phyloP scores from a whole-genome alignment of 805 yeast genomes.

The Torulaspora microellipsoides region DNA sequence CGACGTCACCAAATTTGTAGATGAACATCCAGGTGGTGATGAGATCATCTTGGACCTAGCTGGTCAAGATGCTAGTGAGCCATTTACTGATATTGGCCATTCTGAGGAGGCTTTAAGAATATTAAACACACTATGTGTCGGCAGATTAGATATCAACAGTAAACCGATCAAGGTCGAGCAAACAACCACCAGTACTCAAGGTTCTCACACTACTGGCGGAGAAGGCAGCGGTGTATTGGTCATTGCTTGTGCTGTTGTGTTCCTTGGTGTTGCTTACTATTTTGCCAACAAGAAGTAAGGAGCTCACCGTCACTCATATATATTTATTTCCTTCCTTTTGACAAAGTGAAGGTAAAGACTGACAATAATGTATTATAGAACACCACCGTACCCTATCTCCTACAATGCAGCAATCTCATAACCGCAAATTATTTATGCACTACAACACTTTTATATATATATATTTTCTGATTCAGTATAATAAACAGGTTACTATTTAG shows the following conservation, averaged over 20 bases:
- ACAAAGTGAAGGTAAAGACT: not conserved
- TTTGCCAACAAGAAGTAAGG: constrained; percentile 13
- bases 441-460: no score
- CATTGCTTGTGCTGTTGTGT: constrained; percentile 61
- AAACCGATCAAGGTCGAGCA: constrained; percentile 29
- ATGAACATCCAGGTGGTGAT: constrained; percentile 73
- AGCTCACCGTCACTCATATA: not conserved
- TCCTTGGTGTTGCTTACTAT: constrained; percentile 29
- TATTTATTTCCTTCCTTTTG: not conserved
- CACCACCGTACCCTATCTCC: no score
- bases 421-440: no score
- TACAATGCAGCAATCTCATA: no score
- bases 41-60: constrained; percentile 76
- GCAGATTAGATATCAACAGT: constrained; percentile 68
- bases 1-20: constrained; percentile 61
- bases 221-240: constrained; percentile 75
- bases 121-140: constrained; percentile 63
- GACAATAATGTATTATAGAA: constrained; percentile 6
- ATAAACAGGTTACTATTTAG: no score
- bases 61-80: constrained; percentile 78
- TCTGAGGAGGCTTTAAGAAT: constrained; percentile 91
- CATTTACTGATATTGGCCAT: constrained; percentile 92
- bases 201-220: constrained; percentile 45
- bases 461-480: no score
- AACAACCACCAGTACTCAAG: constrained; percentile 37